phyloP scores from a whole-genome alignment of 495 filamentous ascomycete species.

The Penicillium bialowiezense region DNA sequence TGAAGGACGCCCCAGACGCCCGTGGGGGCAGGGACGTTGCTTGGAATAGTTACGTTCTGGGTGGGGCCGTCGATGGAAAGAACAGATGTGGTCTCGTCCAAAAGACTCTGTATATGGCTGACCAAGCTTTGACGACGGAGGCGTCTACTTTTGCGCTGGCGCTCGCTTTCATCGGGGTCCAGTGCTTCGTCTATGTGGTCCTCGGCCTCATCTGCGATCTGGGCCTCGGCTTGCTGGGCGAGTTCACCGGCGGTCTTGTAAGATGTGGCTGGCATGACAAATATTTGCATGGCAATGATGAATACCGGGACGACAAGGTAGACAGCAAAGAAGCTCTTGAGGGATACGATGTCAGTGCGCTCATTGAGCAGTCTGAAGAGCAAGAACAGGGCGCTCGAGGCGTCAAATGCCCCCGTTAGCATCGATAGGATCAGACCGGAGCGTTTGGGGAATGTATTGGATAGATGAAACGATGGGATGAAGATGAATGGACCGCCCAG shows the following conservation, averaged over 20 bases:
- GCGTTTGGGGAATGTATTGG: conserved; percentile 82
- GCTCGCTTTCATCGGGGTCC: conserved; percentile 50
- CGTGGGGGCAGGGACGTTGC: conserved; percentile 55
- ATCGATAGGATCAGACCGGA: conserved; percentile 83
- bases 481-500: conserved; percentile 88
- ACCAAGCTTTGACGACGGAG: conserved; percentile 66
- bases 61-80: conserved; percentile 11
- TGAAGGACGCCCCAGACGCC: conserved; percentile 93
- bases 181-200: conserved; percentile 59
- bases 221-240: conserved; percentile 64
- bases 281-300: conserved; percentile 67
- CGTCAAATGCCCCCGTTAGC: conserved; percentile 86
- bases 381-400: conserved; percentile 83
- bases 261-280: conserved; percentile 72
- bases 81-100: conserved; percentile 46
- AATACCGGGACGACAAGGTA: conserved; percentile 74
- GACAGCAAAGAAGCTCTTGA: conserved; percentile 68
- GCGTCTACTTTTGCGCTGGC: conserved; percentile 61
- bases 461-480: conserved; percentile 89
- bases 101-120: conserved; percentile 68
- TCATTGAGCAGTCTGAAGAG: conserved; percentile 78
- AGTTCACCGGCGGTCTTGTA: conserved; percentile 90
- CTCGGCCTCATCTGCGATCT: conserved; percentile 40
- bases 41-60: conserved; percentile 11
- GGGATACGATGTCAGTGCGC: conserved; percentile 58